Evolutionary conservation across 2,329 filamentous ascomycete species (phyloP), one percentile per base, ranked within the genome.

Genomic region (Trichoderma afroharzianum): DNA sequence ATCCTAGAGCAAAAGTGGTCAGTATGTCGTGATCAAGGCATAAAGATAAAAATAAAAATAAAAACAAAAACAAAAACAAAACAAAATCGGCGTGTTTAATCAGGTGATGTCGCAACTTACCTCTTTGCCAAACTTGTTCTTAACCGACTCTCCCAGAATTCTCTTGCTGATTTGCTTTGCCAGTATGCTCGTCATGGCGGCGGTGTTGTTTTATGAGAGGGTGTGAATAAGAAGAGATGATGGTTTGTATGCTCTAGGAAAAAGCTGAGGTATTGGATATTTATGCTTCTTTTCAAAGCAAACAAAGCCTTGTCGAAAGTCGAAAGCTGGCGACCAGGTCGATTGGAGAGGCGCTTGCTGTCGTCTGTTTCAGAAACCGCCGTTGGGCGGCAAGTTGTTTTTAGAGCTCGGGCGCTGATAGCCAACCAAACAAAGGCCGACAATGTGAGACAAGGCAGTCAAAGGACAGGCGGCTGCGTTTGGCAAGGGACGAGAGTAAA

Each of bases 81-180:
- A 39, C 4, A 7, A 43, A 43, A 43, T 43, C 39, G 39, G 39
- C 39, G 3, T 21, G 43, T 11, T 6, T 50, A 5, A 50, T 64
- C 2, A 24, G 15, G 11, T 36, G 21, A 36, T 26, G 15, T 70
- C 80, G 47, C 12, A n/a, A 3, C 39, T 73, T 81, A 88, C 87
- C 79, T 86, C 87, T 75, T 83, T 83, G 70, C 88, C 88, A 74
- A 88, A 88, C 73, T 88, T 88, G 77, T 90, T 90, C 71, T 85
- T 79, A 7, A 86, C 73, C 15, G 82, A 84, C 78, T 91, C 89
- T 57, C 86, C 85, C 66, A 91, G 79, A 47, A 91, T 84, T 78
- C 83, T 88, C 77, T 87, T 88, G 74, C 83, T 84, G 57, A 90
- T 82, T 71, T 85, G 81, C 78, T 89, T 90, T 72, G 85, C 83